Base-by-base conservation (phyloP, 225 moss, liverwort and hornwort genomes). In the Pleurozium schreberi region DNA sequence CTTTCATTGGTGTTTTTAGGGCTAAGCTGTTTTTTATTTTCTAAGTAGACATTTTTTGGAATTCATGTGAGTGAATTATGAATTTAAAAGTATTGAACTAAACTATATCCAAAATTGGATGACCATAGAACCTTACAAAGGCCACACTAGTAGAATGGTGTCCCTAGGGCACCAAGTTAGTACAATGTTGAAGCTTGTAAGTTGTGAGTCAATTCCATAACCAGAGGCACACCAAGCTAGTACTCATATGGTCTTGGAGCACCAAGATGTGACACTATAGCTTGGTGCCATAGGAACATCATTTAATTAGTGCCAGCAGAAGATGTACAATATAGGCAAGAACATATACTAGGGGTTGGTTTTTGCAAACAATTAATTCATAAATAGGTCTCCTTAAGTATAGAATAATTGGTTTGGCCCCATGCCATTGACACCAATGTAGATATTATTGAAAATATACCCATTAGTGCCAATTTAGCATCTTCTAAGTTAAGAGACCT, bases 341-440 rank as follows among this genome's bases (percentile, higher is more conserved):
- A 70, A 43, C 2, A 43, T 43, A 0, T 26, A 34, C 5, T 65
- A 26, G 8, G 4, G 3, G 17, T 71, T 3, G 6, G 5, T 43
- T 27, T 40, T 12, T 68, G 23, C 3, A 40, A 69, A 69, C 13
- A 69, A 40, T 69, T 4, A 23, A 40, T 23, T 69, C 2, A 1
- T 14, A 40, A 40, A 6, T 36, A 40, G 14, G 3, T 40, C 40
- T 40, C 23, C 1, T 43, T 43, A 43, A 9, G 3, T 16, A 26
- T 27, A 16, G 9, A 27, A 16, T 5, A 73, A 73, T 45, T 73
- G 27, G 2, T 45, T 45, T 43, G 6, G 17, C 2, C 45, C 45
- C 0, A 28, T 43, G 34, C 34, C 34, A 27, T 4, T 45, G 4
- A 58, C 27, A 57, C 6, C 0, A 0, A 20, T 27, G 11, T 20